Evolutionary conservation across 768 basidiomycete species (phyloP).

Genomic region (Termitomyces sp.): DNA sequence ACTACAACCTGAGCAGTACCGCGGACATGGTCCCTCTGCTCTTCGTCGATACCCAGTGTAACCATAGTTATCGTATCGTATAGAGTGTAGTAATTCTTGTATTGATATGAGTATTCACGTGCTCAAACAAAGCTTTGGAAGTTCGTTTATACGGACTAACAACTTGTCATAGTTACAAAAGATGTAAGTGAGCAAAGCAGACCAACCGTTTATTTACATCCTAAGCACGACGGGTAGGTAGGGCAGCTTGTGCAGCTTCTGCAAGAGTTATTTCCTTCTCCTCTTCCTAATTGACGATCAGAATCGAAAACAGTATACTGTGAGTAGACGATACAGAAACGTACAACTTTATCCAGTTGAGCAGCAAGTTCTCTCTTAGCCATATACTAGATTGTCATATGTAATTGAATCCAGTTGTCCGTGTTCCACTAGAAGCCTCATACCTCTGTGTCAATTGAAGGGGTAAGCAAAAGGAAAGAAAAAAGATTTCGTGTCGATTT

Average conservation of each 20-base stretch:
- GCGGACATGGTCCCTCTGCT: not conserved
- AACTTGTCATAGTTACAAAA: not conserved
- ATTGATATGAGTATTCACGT: not conserved
- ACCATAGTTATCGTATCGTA: not conserved
- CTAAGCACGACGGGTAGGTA: slow-evolving; percentile 9
- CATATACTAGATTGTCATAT: slow-evolving; percentile 22
- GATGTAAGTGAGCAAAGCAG: not conserved
- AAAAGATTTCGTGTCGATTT: not conserved
- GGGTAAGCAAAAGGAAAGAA: not conserved
- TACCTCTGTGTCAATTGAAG: not conserved
- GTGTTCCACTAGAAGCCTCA: not conserved
- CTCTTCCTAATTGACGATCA: slow-evolving; percentile 26
- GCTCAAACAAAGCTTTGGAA: not conserved
- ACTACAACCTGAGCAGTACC: not conserved
- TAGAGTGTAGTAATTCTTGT: not conserved
- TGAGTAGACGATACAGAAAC: not conserved
- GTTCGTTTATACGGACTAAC: not conserved
- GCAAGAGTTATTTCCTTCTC: slow-evolving; percentile 33
- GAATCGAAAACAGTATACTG: not conserved
- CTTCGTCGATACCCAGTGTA: not conserved
- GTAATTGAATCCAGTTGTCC: not conserved
- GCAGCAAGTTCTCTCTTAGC: slow-evolving; percentile 24
- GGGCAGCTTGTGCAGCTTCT: slow-evolving; percentile 33
- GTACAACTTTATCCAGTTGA: slow-evolving; percentile 25
- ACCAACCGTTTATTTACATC: not conserved